Conservation (phyloP, 768 basidiomycete species). For the Nevesoporus exiguus region DNA sequence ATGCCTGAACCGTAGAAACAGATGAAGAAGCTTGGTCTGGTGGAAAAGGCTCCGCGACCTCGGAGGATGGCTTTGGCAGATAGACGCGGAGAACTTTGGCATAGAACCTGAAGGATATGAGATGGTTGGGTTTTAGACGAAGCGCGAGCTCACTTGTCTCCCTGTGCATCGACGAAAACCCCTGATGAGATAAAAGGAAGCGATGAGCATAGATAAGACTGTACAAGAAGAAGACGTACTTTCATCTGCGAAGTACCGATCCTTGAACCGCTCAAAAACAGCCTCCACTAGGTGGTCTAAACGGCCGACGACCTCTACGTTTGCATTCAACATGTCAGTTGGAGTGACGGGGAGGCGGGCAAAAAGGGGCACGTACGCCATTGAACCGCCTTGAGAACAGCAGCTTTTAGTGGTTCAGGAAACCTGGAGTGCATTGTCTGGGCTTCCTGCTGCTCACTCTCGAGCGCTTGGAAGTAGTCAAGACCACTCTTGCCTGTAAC, state of each 20-base stretch:
- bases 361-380: conserved; percentile 73
- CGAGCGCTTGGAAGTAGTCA: conserved; percentile 91
- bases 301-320: conserved; percentile 90
- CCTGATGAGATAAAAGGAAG: conserved; percentile 41
- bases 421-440: conserved; percentile 87
- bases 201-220: conserved; percentile 15
- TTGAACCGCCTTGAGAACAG: conserved; percentile 89
- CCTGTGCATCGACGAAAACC: conserved; percentile 82
- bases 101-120: conserved; percentile 56
- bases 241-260: conserved; percentile 90
- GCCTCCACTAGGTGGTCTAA: conserved; percentile 93
- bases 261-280: conserved; percentile 93
- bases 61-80: conserved; percentile 55
- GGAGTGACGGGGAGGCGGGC: conserved; percentile 11
- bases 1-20: conserved; percentile 44
- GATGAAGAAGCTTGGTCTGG: conserved; percentile 35
- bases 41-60: conserved; percentile 35
- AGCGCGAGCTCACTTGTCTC: conserved; percentile 66
- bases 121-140: conserved; percentile 9
- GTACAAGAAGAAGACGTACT: conserved; percentile 50
- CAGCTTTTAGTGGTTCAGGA: conserved; percentile 87
- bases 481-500: conserved; percentile 92
- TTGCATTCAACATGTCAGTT: conserved; percentile 15
- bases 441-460: conserved; percentile 88
- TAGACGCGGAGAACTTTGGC: conserved; percentile 78